Percentiles rank a stretch among this genome's conserved stretches.
These are phyloP conservation scores for Tubosaeta sp. DNA, from an alignment of 768 basidiomycete genomes.

Conservation along the genomic window DNA sequence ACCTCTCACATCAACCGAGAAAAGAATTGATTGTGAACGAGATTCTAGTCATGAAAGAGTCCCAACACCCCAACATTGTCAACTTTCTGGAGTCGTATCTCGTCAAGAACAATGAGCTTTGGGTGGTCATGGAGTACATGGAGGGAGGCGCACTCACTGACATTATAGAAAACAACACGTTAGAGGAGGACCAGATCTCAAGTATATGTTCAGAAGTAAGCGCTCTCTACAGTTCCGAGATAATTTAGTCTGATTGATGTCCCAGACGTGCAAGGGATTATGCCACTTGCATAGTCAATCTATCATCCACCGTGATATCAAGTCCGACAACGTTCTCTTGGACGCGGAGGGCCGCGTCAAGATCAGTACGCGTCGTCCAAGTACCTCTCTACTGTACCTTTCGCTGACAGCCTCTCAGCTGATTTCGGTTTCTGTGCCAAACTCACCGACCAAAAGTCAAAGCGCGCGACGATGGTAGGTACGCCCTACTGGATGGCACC, in stretches of 20 bases:
- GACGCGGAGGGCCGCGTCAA: conserved; percentile 92
- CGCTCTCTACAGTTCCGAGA: background rate
- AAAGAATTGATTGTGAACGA: conserved; percentile 99
- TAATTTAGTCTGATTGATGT: background rate
- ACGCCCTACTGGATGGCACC: conserved; percentile 99
- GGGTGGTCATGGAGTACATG: conserved; percentile 99
- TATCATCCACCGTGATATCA: conserved; percentile 97
- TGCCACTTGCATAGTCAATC: conserved; percentile 89
- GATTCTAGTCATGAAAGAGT: conserved; percentile 98
- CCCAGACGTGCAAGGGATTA: conserved; percentile 90
- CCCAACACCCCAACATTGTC: conserved; percentile 95
- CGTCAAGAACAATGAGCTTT: conserved; percentile 82
- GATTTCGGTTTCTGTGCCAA: conserved; percentile 98
- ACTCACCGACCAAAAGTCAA: conserved; percentile 92
- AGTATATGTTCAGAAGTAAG: conserved; percentile 88
- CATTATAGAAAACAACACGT: conserved; percentile 93
- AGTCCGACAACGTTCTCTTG: conserved; percentile 92
- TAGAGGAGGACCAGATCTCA: conserved; percentile 94
- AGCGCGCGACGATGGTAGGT: conserved; percentile 97
- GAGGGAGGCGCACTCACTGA: conserved; percentile 97
- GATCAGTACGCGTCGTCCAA: conserved; percentile 68
- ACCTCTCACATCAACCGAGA: conserved; percentile 87
- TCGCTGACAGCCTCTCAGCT: conserved; percentile 46
- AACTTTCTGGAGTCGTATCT: conserved; percentile 92
- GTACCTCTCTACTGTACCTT: background rate